A percentile compares a stretch with the other conserved stretches of the same genome.
These are phyloP conservation scores for Mortierella claussenii DNA, from an alignment of 192 early-diverging fungal genomes.

Conservation along the genomic window DNA sequence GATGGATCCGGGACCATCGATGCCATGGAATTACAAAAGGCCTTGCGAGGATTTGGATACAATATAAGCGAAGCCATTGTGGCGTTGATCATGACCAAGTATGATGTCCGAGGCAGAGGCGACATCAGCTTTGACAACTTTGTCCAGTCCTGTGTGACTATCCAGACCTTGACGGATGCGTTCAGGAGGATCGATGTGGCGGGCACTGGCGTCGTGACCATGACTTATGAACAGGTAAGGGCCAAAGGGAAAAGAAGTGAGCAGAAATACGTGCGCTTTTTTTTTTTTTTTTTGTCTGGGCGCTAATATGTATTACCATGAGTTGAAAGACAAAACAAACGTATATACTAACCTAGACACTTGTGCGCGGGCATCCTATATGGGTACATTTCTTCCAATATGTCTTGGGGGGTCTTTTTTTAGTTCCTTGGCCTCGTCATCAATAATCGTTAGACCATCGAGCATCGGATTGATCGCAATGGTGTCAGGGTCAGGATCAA, in stretches of 20 bases:
- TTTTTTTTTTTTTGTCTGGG: neutral
- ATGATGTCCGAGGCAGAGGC: conserved; percentile 61
- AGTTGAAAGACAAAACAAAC: too few species aligned
- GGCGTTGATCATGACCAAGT: conserved; percentile 38
- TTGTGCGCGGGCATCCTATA: too few species aligned
- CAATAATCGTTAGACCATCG: conserved; percentile 36
- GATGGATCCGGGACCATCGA: conserved; percentile 77
- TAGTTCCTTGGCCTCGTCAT: conserved; percentile 48
- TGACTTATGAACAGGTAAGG: conserved; percentile 66
- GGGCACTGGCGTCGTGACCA: conserved; percentile 66
- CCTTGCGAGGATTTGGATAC: conserved; percentile 52
- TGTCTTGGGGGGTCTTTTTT: too few species aligned
- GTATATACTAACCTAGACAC: too few species aligned
- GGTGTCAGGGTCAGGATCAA: too few species aligned
- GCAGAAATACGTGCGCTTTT: neutral
- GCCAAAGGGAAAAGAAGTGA: neutral
- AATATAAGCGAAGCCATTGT: conserved; percentile 46
- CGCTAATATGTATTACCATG: too few species aligned
- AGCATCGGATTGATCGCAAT: too few species aligned
- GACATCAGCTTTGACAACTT: conserved; percentile 53
- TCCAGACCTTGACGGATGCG: conserved; percentile 69
- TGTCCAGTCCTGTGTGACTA: conserved; percentile 71
- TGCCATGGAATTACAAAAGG: conserved; percentile 43
- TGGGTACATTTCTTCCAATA: too few species aligned
- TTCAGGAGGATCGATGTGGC: conserved; percentile 67